Evolutionary conservation across 108 stramenopile genomes (phyloP), one percentile per base, ranked within the genome.

Genomic region (Stephanodiscus triporus): DNA sequence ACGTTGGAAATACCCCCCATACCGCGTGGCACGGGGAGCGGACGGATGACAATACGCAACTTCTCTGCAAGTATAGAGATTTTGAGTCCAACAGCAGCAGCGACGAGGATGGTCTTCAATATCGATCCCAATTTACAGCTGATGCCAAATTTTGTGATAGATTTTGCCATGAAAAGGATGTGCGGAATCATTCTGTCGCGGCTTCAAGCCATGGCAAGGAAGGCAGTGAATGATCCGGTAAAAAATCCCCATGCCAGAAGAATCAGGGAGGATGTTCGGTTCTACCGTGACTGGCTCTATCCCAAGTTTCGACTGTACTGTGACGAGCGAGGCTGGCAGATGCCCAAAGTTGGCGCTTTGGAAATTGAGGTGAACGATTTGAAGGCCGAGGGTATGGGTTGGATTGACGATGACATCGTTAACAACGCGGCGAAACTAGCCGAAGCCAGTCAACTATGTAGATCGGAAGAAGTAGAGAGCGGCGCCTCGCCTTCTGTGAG

Each of bases 91-190:
- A 90, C 92, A 0, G 71, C 84, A 23, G 93, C 92, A 10, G 63
- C 77, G 17, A 96, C 96, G 8, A 80, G 69, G 45, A 74, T 98
- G 24, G 84, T 98, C 9, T 90, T 95, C 26, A 97, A 97, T 69
- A 60, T 98, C 34, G 93, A 98, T 83, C 95, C 95, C 13, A 90
- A 93, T 56, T 66, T 95, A 16, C 63, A 83, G 10, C 80, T 98
- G 22, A 73, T 93, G 34, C 96, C 97, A 2, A 89, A 93, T 61
- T 69, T 63, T 27, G 65, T 97, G n/a, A 68, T 98, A 30, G 97
- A 98, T 40, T 97, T 96, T 82, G 48, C 90, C 42, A 94, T 96
- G 88, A 96, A 91, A 62, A 88, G 92, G 49, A 77, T 96, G 73
- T 94, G 93, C 65, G 97, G 97, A 19, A 85, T 96, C 10, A 53